Evolutionary conservation across 164 flowering plant species (phyloP), one percentile per base, ranked within the genome.

Genomic region (Liquidambar formosana): DNA sequence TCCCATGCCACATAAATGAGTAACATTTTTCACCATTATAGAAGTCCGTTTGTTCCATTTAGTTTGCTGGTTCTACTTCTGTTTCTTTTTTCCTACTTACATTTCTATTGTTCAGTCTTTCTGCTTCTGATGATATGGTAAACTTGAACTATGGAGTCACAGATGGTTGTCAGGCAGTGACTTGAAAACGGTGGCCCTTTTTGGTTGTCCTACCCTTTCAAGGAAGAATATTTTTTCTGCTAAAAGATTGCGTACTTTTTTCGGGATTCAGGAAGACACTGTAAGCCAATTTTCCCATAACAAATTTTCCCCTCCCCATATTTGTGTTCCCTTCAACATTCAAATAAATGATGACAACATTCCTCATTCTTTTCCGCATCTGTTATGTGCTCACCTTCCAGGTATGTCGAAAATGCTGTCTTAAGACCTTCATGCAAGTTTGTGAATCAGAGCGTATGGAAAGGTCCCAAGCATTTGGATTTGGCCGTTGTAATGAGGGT

Each of bases 101-200:
- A 2, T 33, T 33, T 33, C 41, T 33, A 33, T 2, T 6, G 41
- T 33, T 33, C 41, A 33, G n/a, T 69, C 14, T n/a, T n/a, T 23
- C 15, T 14, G 33, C 51, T 59, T n/a, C 38, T 10, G 11, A 23
- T 53, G 57, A 54, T 23, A n/a, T 19, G 44, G 19, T 45, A 1
- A 51, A 53, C 64, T 46, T 43, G 46, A 38, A 16, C 19, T 33
- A 53, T 73, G 67, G 68, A 62, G 33, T 57, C 44, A 1, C 84
- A 91, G 98, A 73, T 86, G 89, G 94, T 75, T 91, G 73, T 88
- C 93, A 45, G 90, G 88, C 16, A 77, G 83, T 66, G 84, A 89
- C 61, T 68, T 91, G 81, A 93, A 86, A 76, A 78, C 70, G 56
- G 79, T 91, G n/a, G 93, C 93, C 8, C 80, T 79, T 44, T 88